These are phyloP conservation scores for Speleostelium caveatum DNA, from an alignment of 78 protist species.

Conservation along the genomic window DNA sequence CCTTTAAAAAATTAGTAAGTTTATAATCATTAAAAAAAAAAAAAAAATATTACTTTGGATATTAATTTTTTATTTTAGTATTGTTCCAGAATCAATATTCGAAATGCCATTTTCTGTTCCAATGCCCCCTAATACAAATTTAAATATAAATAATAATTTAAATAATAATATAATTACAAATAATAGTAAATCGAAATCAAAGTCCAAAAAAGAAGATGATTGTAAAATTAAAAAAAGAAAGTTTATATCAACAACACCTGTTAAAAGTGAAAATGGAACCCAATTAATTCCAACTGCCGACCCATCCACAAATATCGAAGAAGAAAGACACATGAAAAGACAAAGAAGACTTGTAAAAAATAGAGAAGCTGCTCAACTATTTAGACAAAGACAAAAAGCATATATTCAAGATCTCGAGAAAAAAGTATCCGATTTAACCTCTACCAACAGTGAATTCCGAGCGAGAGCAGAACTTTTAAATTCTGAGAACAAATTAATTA, in stretches of 20 bases:
- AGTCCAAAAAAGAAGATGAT: conserved; percentile 49
- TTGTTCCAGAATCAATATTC: conserved; percentile 52
- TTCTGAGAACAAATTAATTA: conserved; percentile 76
- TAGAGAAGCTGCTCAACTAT: conserved; percentile 75
- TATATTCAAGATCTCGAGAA: conserved; percentile 79
- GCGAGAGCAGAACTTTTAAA: conserved; percentile 62
- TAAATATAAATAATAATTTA: not conserved
- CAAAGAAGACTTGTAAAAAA: conserved; percentile 80
- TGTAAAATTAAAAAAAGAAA: conserved; percentile 67
- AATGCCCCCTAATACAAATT: not conserved
- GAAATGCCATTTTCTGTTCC: conserved; percentile 28
- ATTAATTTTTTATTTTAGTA: conserved; percentile 1
- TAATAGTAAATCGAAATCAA: not conserved
- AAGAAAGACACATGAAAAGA: conserved; percentile 72
- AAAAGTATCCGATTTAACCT: conserved; percentile 49
- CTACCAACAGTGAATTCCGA: conserved; percentile 68
- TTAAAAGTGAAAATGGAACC: conserved; percentile 72
- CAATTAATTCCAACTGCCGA: conserved; percentile 66
- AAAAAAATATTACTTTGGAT: too few relatives aligned
- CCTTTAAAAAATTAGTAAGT: conserved; percentile 37
- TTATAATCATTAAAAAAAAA: too few relatives aligned
- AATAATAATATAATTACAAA: not conserved
- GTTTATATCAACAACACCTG: conserved; percentile 66
- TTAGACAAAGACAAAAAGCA: conserved; percentile 81
- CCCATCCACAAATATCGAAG: conserved; percentile 43